These are phyloP conservation scores for Macrolepiota dolichaula DNA, from an alignment of 768 basidiomycete species.

Conservation along the genomic window DNA sequence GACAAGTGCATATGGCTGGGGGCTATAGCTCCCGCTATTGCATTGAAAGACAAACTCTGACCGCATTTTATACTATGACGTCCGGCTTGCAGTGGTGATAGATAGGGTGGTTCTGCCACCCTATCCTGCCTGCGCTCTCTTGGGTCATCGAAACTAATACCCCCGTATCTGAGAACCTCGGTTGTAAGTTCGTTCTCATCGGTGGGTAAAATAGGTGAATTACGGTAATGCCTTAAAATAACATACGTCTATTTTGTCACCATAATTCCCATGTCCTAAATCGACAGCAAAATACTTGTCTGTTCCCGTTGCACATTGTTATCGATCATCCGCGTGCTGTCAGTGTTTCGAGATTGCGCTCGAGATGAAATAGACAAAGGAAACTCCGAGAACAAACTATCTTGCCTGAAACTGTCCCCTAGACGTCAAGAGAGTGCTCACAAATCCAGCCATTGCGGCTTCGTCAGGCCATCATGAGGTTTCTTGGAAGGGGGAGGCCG, in stretches of 20 bases:
- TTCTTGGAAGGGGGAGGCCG: neutral
- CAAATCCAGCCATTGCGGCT: neutral
- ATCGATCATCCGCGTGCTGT: neutral
- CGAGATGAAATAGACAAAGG: neutral
- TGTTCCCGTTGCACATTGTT: too few relatives aligned
- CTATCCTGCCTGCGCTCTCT: neutral
- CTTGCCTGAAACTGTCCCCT: neutral
- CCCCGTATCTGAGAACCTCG: neutral
- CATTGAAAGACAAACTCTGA: neutral
- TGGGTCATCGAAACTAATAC: neutral
- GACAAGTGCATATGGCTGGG: neutral
- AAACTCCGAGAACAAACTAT: neutral
- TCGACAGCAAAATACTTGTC: neutral
- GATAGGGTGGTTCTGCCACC: neutral
- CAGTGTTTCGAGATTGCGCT: neutral
- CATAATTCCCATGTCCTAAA: neutral
- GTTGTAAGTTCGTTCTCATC: conserved; percentile 1
- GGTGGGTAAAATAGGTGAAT: neutral
- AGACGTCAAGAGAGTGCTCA: neutral
- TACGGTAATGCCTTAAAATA: conserved; percentile 3
- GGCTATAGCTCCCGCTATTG: neutral
- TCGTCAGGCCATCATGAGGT: neutral
- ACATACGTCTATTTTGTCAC: neutral
- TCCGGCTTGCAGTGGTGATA: neutral
- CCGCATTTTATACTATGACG: neutral